Evolutionary conservation across 2,329 filamentous ascomycete genomes (phyloP), one percentile per base, ranked within the genome.

Genomic region (Leptosphaerulina australis): DNA sequence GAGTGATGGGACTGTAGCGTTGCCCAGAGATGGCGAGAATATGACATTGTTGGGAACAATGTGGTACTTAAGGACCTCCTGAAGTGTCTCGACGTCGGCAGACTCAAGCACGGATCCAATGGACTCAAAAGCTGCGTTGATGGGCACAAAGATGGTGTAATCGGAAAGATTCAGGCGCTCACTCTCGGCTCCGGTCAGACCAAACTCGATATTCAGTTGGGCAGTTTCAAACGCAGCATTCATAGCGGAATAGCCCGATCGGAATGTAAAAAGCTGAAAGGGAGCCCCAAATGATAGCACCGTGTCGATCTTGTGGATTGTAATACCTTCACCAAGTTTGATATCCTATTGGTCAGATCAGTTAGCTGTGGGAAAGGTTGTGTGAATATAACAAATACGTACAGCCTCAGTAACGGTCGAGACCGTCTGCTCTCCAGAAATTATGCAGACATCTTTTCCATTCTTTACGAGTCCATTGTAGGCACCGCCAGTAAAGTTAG

Each of bases 121-220:
- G 67, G 80, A 80, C 33, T 86, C 81, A 63, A 96, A 92, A 0
- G 90, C 91, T 36, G 79, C 76, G 69, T 96, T 83, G 1, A 82
- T 84, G 0, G 91, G 91, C 1, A 88, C 87, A 60, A 96, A 94
- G 44, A 93, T 75, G 0, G 91, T 96, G 64, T 86, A 83, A 71
- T 92, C 91, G 14, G 81, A 65, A 11, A 65, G 56, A 35, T 67
- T 67, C 24, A 65, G 62, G 11, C 56, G 55, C 7, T 26, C 30
- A n/a, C 36, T 11, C 12, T 58, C 54, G 2, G 60, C 50, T 5
- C 53, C 52, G 0, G 51, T 58, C 30, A 54, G 17, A 5, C 63
- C 64, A 36, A 67, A 57, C 17, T 53, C 60, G 34, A 67, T 50
- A 41, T 48, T 53, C 11, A 67, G 58, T 9, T 58, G 29, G 14